Base-by-base conservation (phyloP, 2,329 filamentous ascomycete species). In the Purpureocillium takamizusanense region DNA sequence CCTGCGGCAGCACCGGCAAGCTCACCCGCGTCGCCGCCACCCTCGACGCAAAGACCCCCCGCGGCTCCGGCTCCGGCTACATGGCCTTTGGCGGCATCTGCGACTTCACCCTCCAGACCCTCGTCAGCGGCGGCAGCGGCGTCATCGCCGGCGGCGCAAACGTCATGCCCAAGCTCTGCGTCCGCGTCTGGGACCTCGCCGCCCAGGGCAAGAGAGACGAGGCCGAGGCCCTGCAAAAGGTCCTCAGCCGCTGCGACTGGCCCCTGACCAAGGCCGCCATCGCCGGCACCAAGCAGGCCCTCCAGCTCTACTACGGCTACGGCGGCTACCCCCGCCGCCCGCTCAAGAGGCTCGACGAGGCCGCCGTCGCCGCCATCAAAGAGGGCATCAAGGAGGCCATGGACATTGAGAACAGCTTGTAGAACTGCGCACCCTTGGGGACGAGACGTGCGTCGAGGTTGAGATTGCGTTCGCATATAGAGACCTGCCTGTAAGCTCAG, bases 141-240 rank as follows among this genome's bases (percentile, higher is more conserved):
- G 87, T 92, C 60, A 92, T 94, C 52, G 86, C 85, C 13, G 87
- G 87, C 15, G 81, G 84, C 31, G 87, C 86, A 44, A 94, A 94
- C 55, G 79, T 94, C 41, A 78, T 90, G 61, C 87, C 87, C 36
- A 88, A 89, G 66, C 69, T 83, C 7, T 89, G 86, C 54, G 82
- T 83, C 36, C 77, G 75, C 56, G 76, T 94, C 21, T 88, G 85
- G 81, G 74, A 86, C 54, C 69, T 90, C 38, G 90, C 82, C 59
- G 68, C 68, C 8, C 70, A 81, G 51, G 86, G 85, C 32, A 82
- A 86, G 64, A 73, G 71, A 40, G 79, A 84, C 29, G 84, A 94
- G 65, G 83, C 86, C 7, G 74, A 81, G 49, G 75, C 72, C 47
- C 65, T 89, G 53, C 87, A 94, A 57, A 84, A 83, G 60, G 62